Conservation (phyloP, 1,284 basidiomycete genomes). For the Moesziomyces parantarcticus region DNA sequence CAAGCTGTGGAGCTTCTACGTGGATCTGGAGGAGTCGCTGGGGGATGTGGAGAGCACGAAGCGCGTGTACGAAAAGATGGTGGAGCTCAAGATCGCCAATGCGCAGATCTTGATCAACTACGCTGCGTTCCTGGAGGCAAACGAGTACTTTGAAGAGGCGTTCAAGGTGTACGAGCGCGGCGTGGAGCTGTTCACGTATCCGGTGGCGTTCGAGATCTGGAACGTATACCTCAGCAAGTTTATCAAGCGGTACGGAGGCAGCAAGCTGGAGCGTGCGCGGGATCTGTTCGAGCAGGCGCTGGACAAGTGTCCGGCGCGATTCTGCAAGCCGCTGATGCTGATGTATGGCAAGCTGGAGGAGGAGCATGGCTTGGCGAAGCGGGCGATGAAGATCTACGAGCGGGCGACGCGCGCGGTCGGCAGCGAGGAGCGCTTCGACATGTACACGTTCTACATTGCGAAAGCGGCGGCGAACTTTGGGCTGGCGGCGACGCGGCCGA, state of each 20-base stretch:
- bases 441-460: slow-evolving; percentile 97
- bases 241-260: slow-evolving; percentile 91
- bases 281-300: slow-evolving; percentile 98
- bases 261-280: slow-evolving; percentile 91
- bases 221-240: slow-evolving; percentile 99
- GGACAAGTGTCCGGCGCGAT: slow-evolving; percentile 93
- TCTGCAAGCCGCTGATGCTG: slow-evolving; percentile 92
- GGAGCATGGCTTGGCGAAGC: slow-evolving; percentile 91
- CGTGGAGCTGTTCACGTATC: slow-evolving; percentile 96
- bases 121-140: slow-evolving; percentile 94
- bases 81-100: slow-evolving; percentile 98
- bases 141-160: slow-evolving; percentile 97
- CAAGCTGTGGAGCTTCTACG: slow-evolving; percentile 98
- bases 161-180: slow-evolving; percentile 99
- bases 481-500: slow-evolving; percentile 91
- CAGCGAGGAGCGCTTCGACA: slow-evolving; percentile 93
- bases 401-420: slow-evolving; percentile 87
- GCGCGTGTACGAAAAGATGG: slow-evolving; percentile 93
- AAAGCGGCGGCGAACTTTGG: slow-evolving; percentile 94
- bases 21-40: slow-evolving; percentile 95
- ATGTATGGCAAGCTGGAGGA: slow-evolving; percentile 96
- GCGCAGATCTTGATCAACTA: slow-evolving; percentile 95
- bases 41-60: slow-evolving; percentile 92
- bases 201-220: slow-evolving; percentile 98
- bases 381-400: slow-evolving; percentile 95